Evolutionary conservation across 768 basidiomycete species (phyloP).

Genomic region (Saitozyma sp.): DNA sequence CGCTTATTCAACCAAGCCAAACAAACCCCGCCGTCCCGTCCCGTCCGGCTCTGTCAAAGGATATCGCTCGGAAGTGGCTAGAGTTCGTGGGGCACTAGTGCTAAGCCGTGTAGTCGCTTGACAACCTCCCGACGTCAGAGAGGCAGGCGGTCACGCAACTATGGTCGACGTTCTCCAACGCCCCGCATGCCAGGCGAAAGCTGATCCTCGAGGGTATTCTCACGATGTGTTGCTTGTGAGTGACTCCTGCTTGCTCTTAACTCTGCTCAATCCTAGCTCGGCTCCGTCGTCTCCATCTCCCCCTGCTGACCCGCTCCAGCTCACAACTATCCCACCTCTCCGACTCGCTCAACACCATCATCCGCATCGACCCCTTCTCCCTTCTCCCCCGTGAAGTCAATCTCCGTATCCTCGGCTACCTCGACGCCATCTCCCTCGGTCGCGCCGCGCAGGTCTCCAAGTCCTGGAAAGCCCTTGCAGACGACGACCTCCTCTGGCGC

Average conservation of each 20-base stretch:
- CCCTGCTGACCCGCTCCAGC: conserved; percentile 24
- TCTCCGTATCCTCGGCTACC: conserved; percentile 79
- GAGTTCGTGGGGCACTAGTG: background rate
- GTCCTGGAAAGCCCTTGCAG: conserved; percentile 82
- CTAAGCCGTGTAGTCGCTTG: conserved; percentile 67
- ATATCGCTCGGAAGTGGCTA: background rate
- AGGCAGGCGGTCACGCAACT: conserved; percentile 83
- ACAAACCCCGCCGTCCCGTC: too few relatives aligned
- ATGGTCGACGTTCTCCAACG: conserved; percentile 96
- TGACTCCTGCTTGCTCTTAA: background rate
- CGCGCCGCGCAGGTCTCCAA: conserved; percentile 87
- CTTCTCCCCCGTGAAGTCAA: conserved; percentile 87
- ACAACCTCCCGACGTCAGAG: conserved; percentile 80
- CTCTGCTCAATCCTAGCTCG: background rate
- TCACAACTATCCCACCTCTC: conserved; percentile 94
- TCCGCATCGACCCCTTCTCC: conserved; percentile 90
- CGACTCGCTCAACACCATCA: conserved; percentile 84
- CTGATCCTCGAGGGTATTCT: conserved; percentile 94
- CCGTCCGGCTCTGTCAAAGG: too few relatives aligned
- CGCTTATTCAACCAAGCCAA: too few relatives aligned
- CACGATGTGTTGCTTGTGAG: conserved; percentile 93
- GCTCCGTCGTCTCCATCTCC: background rate
- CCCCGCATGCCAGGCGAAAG: conserved; percentile 82
- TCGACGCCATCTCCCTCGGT: conserved; percentile 89
- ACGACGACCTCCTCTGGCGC: conserved; percentile 93